Base-by-base conservation (phyloP, 169 alveolate species). In the Cryptosporidium canis region DNA sequence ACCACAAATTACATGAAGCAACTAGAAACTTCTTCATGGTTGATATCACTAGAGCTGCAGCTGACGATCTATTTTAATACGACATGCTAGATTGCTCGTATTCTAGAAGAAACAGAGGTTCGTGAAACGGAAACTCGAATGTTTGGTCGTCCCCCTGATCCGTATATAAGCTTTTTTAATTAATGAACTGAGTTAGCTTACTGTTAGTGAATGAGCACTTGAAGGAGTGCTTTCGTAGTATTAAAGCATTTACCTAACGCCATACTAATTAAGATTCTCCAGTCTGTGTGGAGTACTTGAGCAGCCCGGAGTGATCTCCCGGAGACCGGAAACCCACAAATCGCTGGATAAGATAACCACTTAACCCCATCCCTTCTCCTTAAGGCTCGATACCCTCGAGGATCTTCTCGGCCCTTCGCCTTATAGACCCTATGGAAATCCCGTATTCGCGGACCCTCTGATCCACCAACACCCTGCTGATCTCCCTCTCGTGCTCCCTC, bases 21-120 rank as follows among this genome's bases (percentile, higher is more conserved):
- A 58, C 87, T 3, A 77, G 87, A 41, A 77, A 58, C n/a, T 18
- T 77, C n/a, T 58, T 77, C 43, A 77, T 77, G 87, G 72, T 77
- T 33, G 87, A 77, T 44, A 77, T 77, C 18, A 58, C 87, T 41
- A 77, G 87, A 77, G 87, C 87, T 58, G 87, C 87, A 35, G 58
- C 87, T 16, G 87, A 77, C 27, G 87, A 77, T 39, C 58, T 77
- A 56, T 77, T 77, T 61, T 77, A 37, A 70, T 51, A 63, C 31
- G 53, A 16, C 29, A 11, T 37, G 33, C 18, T 33, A 51, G 24
- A 24, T 5, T 51, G 14, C 7, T 16, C 16, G 63, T 18, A 51
- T 51, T 51, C 24, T 2, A 3, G 24, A n/a, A 6, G 18, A 7
- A 24, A 24, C n/a, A 16, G 24, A 51, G 37, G 63, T 18, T 18